Evolutionary conservation across 2,329 filamentous ascomycete species (phyloP).

Genomic region (Colletotrichum truncatum): DNA sequence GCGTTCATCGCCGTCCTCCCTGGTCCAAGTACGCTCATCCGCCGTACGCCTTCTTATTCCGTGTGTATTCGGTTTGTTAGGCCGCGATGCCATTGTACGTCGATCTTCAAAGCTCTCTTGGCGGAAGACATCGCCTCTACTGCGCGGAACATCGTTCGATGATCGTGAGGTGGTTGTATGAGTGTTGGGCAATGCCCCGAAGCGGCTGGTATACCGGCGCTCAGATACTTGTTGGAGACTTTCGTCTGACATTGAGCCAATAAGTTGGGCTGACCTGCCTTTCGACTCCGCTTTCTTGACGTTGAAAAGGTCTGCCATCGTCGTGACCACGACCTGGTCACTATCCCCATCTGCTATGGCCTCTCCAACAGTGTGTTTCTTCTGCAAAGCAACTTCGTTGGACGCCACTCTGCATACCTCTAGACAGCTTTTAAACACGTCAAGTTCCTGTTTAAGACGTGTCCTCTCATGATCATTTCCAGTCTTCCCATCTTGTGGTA

Average conservation of each 20-base stretch:
- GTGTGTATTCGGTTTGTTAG: neutral
- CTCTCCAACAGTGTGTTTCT: conserved; percentile 46
- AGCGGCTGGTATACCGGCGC: conserved; percentile 34
- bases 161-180: neutral
- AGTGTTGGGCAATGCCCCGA: conserved; percentile 14
- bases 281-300: conserved; percentile 45
- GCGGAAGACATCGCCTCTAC: neutral
- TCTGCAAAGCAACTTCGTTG: conserved; percentile 40
- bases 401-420: conserved; percentile 47
- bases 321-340: conserved; percentile 51
- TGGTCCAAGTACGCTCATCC: neutral
- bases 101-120: neutral
- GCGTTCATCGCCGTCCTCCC: no score
- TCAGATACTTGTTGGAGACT: conserved; percentile 29
- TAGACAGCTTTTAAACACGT: conserved; percentile 45
- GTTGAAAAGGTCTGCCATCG: conserved; percentile 51
- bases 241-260: conserved; percentile 45
- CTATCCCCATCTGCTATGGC: conserved; percentile 45
- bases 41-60: neutral
- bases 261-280: conserved; percentile 43
- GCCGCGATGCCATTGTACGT: neutral
- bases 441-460: conserved; percentile 44
- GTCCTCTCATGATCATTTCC: conserved; percentile 36
- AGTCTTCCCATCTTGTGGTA: conserved; percentile 34
- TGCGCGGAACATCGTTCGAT: neutral